phyloP scores from a whole-genome alignment of 805 yeast species.

The Kazachstania kunashirensis region DNA sequence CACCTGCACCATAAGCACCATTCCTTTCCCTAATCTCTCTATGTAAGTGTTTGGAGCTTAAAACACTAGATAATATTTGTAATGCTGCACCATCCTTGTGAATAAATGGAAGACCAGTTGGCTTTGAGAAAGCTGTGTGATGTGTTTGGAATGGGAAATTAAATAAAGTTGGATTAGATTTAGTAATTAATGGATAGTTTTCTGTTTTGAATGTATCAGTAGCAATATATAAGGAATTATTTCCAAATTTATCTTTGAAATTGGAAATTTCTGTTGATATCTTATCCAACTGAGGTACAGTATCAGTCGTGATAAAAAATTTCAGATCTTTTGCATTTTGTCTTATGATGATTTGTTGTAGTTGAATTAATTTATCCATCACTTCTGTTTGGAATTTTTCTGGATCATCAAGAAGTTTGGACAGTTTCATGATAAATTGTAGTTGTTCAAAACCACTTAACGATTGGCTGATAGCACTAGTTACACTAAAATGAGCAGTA shows the following conservation, averaged over 20 bases:
- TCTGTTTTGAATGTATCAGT: conserved; percentile 1
- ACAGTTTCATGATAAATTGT: conserved; percentile 53
- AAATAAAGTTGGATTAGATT: conserved; percentile 37
- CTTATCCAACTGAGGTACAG: conserved; percentile 25
- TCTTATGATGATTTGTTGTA: conserved; percentile 37
- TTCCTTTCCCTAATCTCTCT: conserved; percentile 88
- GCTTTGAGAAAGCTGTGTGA: conserved; percentile 58
- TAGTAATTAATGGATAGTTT: conserved; percentile 5
- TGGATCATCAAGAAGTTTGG: conserved; percentile 41
- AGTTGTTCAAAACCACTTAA: conserved; percentile 73
- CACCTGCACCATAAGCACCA: conserved; percentile 98
- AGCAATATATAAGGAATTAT: no score
- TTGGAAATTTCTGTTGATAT: conserved; percentile 21
- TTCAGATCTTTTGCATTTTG: conserved; percentile 26
- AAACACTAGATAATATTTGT: conserved; percentile 68
- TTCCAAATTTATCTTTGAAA: conserved; percentile 11
- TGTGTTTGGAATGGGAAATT: conserved; percentile 83
- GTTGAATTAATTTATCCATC: conserved; percentile 51
- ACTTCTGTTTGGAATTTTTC: conserved; percentile 43
- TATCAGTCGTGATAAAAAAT: conserved; percentile 52
- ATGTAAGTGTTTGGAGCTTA: conserved; percentile 78
- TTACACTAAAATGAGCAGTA: conserved; percentile 49
- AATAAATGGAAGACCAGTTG: conserved; percentile 55
- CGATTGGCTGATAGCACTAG: conserved; percentile 51
- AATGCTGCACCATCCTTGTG: conserved; percentile 75